Evolutionary conservation across 495 filamentous ascomycete species (phyloP), one percentile per base, ranked within the genome.

Genomic region (Penicillium riverlandense): DNA sequence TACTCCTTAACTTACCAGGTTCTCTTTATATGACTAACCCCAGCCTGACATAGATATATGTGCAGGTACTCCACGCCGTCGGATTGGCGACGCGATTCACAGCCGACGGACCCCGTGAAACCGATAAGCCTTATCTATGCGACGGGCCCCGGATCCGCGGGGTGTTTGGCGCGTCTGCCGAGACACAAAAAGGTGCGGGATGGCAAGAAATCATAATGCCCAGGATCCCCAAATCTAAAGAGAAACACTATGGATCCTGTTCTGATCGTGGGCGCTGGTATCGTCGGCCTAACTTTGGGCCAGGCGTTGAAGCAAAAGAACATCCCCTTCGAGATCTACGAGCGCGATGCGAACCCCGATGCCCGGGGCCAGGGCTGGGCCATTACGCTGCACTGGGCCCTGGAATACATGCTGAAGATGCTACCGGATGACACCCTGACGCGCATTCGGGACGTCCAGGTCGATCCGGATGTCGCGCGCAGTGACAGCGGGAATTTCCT

Each of bases 401-500:
- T 42, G 7, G 12, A 29, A 11, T 29, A 29, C 8, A 13, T 42
- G 41, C 60, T 69, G 8, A 48, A 64, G 8, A 51, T 81, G 8
- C 62, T 82, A 7, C 78, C 77, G 0, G 60, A 71, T 2, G 49
- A 72, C n/a, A 43, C 79, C 14, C 50, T 75, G 11, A 45, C 46
- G 4, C 65, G 63, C 0, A 60, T 82, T 10, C 71, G 72, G 0
- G 72, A 78, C 47, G 62, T 67, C 1, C 72, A 71, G 41, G 74
- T 79, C 9, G 69, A 80, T 44, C 58, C 59, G 29, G 65, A 67
- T 12, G 61, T 70, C 1, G 57, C 57, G 1, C 57, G 52, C 6
- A 65, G 66, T 1, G 77, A 80, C 40, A 63, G 53, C 1, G 75
- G 75, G 12, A 67, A 67, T 5, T 81, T 78, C 34, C 55, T 69